Evolutionary conservation across 331 rosid species (phyloP).

Genomic region (Telfairia occidentalis): DNA sequence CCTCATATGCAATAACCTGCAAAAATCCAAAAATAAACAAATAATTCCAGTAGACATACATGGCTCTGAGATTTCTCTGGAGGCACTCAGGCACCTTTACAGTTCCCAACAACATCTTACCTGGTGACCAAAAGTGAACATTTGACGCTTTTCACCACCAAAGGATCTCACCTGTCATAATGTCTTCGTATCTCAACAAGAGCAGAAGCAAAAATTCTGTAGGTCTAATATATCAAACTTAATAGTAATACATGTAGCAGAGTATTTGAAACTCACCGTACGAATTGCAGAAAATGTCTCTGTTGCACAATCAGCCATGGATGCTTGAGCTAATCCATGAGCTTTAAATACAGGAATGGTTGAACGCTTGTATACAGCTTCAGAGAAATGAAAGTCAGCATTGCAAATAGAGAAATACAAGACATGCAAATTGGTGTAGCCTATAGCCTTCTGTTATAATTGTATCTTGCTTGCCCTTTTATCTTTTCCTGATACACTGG

Average conservation of each 20-base stretch:
- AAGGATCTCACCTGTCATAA: constrained; percentile 76
- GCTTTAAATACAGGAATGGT: constrained; percentile 74
- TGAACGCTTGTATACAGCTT: constrained; percentile 90
- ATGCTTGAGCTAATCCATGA: constrained; percentile 85
- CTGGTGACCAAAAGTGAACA: constrained; percentile 70
- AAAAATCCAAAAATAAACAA: constrained; percentile 19
- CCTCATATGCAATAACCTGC: constrained; percentile 81
- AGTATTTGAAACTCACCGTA: constrained; percentile 52
- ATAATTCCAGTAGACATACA: constrained; percentile 9
- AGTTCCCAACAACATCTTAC: constrained; percentile 32
- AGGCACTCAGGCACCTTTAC: constrained; percentile 1
- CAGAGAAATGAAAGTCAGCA: constrained; percentile 27
- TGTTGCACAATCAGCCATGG: constrained; percentile 74
- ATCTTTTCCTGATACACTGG: neutral
- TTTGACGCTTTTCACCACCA: constrained; percentile 91
- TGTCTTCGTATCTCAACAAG: neutral
- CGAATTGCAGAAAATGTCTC: constrained; percentile 97
- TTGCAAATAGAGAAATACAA: constrained; percentile 14
- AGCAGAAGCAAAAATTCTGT: neutral
- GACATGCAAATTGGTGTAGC: constrained; percentile 9
- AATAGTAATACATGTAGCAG: neutral
- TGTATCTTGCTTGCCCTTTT: neutral
- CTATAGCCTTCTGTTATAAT: neutral
- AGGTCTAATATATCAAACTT: neutral
- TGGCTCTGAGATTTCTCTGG: constrained; percentile 8